Conservation (phyloP, 2,329 filamentous ascomycete genomes). For the Alternaria dauci region DNA sequence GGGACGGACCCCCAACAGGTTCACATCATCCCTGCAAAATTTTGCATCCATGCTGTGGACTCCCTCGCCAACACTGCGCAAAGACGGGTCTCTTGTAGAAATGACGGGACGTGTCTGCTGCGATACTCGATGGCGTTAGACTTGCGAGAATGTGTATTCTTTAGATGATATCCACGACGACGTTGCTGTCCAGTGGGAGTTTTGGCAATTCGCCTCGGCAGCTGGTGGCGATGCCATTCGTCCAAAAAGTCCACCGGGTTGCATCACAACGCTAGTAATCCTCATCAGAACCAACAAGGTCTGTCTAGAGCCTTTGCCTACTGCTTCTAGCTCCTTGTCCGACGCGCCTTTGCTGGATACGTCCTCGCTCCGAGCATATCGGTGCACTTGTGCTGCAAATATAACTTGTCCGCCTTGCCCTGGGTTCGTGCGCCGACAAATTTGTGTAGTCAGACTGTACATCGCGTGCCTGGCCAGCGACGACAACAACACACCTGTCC, state of each 20-base stretch:
- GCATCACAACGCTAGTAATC: slow-evolving; percentile 18
- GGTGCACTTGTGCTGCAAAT: slow-evolving; percentile 13
- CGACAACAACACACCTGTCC: slow-evolving; percentile 16
- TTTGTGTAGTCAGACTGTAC: slow-evolving; percentile 2
- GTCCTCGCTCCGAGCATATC: slow-evolving; percentile 24
- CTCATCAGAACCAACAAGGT: slow-evolving; percentile 23
- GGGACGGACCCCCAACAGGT: slow-evolving; percentile 13
- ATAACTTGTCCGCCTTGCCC: slow-evolving; percentile 15
- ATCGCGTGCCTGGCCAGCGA: slow-evolving; percentile 20
- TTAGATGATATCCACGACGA: slow-evolving; percentile 4
- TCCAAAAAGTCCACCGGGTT: slow-evolving; percentile 16
- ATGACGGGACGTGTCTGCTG: neutral
- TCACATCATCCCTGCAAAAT: slow-evolving; percentile 11
- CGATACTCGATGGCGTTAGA: slow-evolving; percentile 20
- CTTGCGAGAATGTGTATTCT: slow-evolving; percentile 21
- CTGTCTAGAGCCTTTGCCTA: slow-evolving; percentile 25
- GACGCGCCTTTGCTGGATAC: slow-evolving; percentile 27
- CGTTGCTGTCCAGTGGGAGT: slow-evolving; percentile 19
- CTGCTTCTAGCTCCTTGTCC: slow-evolving; percentile 34
- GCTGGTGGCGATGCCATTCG: slow-evolving; percentile 30
- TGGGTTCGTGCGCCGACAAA: slow-evolving; percentile 7
- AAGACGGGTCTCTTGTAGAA: neutral
- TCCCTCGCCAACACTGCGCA: neutral
- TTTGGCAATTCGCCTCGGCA: slow-evolving; percentile 32
- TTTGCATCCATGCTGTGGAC: neutral